Evolutionary conservation across 176 grass and related monocot species (phyloP).

Genomic region (Oryza australiensis): DNA sequence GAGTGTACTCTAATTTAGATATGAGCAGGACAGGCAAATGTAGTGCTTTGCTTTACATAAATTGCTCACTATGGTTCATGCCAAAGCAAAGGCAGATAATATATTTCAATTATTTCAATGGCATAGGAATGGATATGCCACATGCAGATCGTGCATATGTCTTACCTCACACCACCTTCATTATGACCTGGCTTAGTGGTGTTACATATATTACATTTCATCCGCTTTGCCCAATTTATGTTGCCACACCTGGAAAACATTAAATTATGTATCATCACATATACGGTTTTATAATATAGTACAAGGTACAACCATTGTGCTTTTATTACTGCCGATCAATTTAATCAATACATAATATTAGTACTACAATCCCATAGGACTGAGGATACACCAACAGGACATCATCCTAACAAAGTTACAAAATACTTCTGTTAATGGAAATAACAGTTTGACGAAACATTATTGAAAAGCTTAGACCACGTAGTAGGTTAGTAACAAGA

Average conservation of each 20-base stretch:
- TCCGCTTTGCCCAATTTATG: conserved; percentile 96
- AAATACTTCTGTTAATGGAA: conserved; percentile 3
- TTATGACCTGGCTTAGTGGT: conserved; percentile 85
- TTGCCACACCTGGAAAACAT: conserved; percentile 77
- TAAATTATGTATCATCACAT: not conserved
- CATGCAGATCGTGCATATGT: not conserved
- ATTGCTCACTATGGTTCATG: not conserved
- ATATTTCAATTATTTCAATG: not conserved
- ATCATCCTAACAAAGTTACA: not conserved
- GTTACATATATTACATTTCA: conserved; percentile 96
- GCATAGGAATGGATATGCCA: not conserved
- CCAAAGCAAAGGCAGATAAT: not conserved
- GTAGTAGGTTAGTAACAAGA: not conserved
- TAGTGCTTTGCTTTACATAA: not conserved
- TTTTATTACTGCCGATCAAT: not conserved
- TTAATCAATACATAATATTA: not conserved
- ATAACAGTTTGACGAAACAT: not conserved
- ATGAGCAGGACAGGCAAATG: not conserved
- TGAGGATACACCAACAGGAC: not conserved
- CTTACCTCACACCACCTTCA: conserved; percentile 90
- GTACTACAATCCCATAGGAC: not conserved
- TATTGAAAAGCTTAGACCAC: not conserved
- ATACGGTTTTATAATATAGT: not conserved
- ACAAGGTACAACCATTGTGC: not conserved
- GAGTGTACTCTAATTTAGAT: not conserved